Conservation (phyloP, 768 basidiomycete genomes). For the Lanmaoa rubissima region DNA sequence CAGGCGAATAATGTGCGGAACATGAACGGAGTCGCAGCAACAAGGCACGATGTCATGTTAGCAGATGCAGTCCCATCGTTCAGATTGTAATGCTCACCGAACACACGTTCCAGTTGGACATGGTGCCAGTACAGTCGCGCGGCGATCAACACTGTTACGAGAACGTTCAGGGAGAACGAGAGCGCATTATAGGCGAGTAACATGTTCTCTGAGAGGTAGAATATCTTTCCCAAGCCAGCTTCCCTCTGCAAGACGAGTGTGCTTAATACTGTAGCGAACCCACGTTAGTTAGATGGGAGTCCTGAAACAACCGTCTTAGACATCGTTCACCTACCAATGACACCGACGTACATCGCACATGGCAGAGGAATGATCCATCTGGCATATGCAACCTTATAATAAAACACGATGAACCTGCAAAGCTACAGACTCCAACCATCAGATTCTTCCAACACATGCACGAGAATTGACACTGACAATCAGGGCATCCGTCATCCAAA, state of each 20-base stretch:
- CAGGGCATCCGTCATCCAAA: conserved; percentile 32
- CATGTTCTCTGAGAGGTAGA: conserved; percentile 21
- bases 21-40: background rate
- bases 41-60: background rate
- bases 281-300: background rate
- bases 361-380: conserved; percentile 27
- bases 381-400: conserved; percentile 17
- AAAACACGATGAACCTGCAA: conserved; percentile 26
- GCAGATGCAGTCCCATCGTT: background rate
- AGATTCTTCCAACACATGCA: background rate
- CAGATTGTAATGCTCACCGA: conserved; percentile 19
- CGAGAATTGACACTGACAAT: conserved; percentile 20
- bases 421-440: conserved; percentile 7
- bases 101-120: conserved; percentile 20
- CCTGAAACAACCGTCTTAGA: background rate
- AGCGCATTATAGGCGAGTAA: conserved; percentile 24
- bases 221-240: conserved; percentile 16
- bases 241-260: conserved; percentile 19
- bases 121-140: conserved; percentile 27
- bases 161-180: conserved; percentile 26
- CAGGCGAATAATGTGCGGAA: background rate
- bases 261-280: conserved; percentile 17
- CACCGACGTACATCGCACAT: conserved; percentile 24
- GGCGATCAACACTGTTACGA: conserved; percentile 23
- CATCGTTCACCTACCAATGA: conserved; percentile 18